These are phyloP conservation scores for Metschnikowia proteae DNA, from an alignment of 805 yeast species.

Conservation along the genomic window DNA sequence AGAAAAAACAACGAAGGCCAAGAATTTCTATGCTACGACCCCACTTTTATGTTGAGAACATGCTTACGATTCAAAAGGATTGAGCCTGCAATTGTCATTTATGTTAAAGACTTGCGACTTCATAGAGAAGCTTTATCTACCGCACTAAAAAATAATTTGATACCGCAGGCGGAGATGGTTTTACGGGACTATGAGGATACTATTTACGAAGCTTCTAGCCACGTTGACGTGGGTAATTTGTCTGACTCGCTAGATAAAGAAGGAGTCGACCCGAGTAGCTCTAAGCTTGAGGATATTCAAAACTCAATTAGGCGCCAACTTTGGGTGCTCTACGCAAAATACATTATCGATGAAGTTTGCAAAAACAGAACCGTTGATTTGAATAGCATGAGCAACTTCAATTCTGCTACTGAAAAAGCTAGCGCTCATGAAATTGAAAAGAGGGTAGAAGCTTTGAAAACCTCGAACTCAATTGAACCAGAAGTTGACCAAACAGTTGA, in stretches of 20 bases:
- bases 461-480: conserved; percentile 18
- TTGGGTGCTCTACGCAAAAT: conserved; percentile 66
- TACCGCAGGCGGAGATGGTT: conserved; percentile 48
- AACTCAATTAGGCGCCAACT: conserved; percentile 55
- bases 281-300: conserved; percentile 32
- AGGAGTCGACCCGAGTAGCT: conserved; percentile 20
- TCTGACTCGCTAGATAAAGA: neutral
- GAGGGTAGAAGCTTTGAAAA: neutral
- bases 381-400: neutral
- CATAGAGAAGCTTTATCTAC: conserved; percentile 79
- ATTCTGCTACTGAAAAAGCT: neutral
- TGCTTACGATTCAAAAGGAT: conserved; percentile 58
- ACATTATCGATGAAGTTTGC: conserved; percentile 33
- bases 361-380: neutral
- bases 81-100: conserved; percentile 69
- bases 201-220: neutral
- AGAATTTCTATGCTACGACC: conserved; percentile 45
- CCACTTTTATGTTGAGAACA: conserved; percentile 70
- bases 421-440: neutral
- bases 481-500: conserved; percentile 16
- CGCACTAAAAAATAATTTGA: conserved; percentile 59
- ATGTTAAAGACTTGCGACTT: conserved; percentile 57
- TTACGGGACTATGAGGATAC: conserved; percentile 28
- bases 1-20: conserved; percentile 12
- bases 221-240: neutral